A percentile compares a stretch with the other conserved stretches of the same genome.
These are phyloP conservation scores for Paraphoma sp. DNA, from an alignment of 2,329 filamentous ascomycete species.

Conservation along the genomic window DNA sequence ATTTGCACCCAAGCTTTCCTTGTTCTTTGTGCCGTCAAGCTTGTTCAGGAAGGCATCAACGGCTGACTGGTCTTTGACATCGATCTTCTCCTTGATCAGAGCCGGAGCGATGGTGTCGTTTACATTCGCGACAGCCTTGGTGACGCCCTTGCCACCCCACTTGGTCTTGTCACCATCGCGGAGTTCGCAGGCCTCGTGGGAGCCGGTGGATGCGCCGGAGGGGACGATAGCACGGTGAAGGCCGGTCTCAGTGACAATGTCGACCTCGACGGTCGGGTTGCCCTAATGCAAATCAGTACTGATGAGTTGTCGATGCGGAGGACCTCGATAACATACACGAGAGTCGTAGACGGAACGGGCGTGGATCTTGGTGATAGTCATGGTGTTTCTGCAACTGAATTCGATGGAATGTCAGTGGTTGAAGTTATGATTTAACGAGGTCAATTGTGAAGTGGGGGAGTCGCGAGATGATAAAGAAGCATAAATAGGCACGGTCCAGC, in stretches of 20 bases:
- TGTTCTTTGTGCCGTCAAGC: constrained; percentile 65
- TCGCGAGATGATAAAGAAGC: constrained; percentile 14
- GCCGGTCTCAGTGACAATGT: constrained; percentile 94
- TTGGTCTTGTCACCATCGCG: constrained; percentile 61
- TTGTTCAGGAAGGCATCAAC: constrained; percentile 61
- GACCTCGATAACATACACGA: constrained; percentile 55
- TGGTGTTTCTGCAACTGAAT: constrained; percentile 58
- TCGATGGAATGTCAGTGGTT: constrained; percentile 20
- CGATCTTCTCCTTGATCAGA: constrained; percentile 60
- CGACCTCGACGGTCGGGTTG: constrained; percentile 99
- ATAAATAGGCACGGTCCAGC: constrained; percentile 30
- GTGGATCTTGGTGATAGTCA: constrained; percentile 71
- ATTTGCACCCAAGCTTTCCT: constrained; percentile 66
- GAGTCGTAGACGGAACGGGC: constrained; percentile 93
- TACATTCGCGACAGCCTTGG: constrained; percentile 63
- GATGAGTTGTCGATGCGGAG: not conserved
- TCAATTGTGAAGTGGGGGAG: constrained; percentile 31
- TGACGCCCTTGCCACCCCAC: constrained; percentile 63
- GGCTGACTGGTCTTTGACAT: constrained; percentile 62
- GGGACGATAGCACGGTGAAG: constrained; percentile 97
- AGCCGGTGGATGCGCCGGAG: constrained; percentile 86
- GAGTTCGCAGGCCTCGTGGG: constrained; percentile 61
- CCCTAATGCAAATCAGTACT: constrained; percentile 47
- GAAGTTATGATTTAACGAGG: constrained; percentile 19
- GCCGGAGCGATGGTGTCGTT: constrained; percentile 62